phyloP scores from a whole-genome alignment of 2,329 filamentous ascomycete species.

The Didymosphaeria variabile region DNA sequence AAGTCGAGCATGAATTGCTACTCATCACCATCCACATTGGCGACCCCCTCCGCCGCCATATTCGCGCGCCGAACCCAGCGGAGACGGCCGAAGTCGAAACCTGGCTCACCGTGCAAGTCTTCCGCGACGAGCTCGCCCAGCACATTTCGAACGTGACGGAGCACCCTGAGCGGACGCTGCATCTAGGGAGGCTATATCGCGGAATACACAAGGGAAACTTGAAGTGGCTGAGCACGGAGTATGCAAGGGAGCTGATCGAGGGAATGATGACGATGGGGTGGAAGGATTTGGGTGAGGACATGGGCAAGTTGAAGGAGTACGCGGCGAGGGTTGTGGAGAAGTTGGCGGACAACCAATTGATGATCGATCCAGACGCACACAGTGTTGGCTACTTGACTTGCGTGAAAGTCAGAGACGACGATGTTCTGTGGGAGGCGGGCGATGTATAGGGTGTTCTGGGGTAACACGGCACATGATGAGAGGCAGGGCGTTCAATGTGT shows the following conservation, averaged over 20 bases:
- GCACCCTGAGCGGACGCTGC: slow-evolving; percentile 8
- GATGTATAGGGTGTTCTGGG: background rate
- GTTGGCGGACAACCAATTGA: slow-evolving; percentile 31
- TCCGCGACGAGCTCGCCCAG: slow-evolving; percentile 39
- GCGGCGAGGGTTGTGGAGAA: slow-evolving; percentile 29
- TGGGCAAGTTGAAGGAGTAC: slow-evolving; percentile 37
- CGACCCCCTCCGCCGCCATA: slow-evolving; percentile 14
- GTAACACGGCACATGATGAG: background rate
- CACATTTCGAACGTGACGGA: slow-evolving; percentile 27
- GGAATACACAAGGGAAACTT: slow-evolving; percentile 37
- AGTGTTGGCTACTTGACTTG: slow-evolving; percentile 49
- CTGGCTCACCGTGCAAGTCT: slow-evolving; percentile 42
- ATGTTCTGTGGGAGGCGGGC: slow-evolving; percentile 40
- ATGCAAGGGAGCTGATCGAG: slow-evolving; percentile 28
- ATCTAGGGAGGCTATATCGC: slow-evolving; percentile 38
- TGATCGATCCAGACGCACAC: slow-evolving; percentile 39
- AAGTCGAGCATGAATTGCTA: slow-evolving; percentile 38
- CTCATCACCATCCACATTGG: slow-evolving; percentile 34
- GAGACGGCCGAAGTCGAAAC: slow-evolving; percentile 25
- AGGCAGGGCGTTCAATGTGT: background rate
- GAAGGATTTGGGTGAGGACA: slow-evolving; percentile 31
- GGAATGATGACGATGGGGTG: slow-evolving; percentile 25
- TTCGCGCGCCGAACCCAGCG: slow-evolving; percentile 12
- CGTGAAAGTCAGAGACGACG: slow-evolving; percentile 32
- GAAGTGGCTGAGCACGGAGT: slow-evolving; percentile 37